Evolutionary conservation across 768 basidiomycete species (phyloP).

Genomic region (Termitomyces sp.): DNA sequence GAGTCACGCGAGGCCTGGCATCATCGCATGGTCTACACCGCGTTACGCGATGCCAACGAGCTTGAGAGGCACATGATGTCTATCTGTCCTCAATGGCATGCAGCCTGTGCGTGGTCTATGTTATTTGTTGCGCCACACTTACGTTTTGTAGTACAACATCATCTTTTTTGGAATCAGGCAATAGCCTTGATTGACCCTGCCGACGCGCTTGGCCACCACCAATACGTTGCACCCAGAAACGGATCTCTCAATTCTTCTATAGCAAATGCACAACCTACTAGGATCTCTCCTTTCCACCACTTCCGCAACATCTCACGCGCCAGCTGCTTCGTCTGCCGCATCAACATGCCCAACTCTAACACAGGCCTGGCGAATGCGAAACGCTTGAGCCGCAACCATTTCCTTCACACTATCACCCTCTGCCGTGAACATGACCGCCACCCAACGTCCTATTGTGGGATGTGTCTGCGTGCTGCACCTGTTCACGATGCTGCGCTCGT

Average conservation of each 20-base stretch:
- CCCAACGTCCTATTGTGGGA: constrained; percentile 49
- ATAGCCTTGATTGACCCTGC: constrained; percentile 56
- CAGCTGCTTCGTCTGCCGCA: constrained; percentile 64
- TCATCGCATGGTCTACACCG: constrained; percentile 53
- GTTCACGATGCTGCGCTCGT: constrained; percentile 25
- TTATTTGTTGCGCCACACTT: background rate
- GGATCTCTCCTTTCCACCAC: constrained; percentile 51
- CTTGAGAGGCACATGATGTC: constrained; percentile 56
- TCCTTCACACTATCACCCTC: constrained; percentile 41
- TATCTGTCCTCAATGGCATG: constrained; percentile 55
- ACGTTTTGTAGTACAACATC: constrained; percentile 50
- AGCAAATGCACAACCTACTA: constrained; percentile 26
- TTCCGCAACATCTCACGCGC: constrained; percentile 50
- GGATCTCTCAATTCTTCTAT: constrained; percentile 29
- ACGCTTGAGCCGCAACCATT: constrained; percentile 34
- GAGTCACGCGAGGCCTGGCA: constrained; percentile 54
- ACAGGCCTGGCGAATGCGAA: constrained; percentile 49
- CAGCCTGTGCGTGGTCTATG: constrained; percentile 44
- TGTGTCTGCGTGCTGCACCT: constrained; percentile 64
- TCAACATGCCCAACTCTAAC: constrained; percentile 51
- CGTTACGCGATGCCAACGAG: constrained; percentile 56
- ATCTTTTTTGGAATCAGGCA: constrained; percentile 68
- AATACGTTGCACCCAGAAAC: constrained; percentile 37
- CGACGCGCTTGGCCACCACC: constrained; percentile 46
- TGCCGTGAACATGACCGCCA: constrained; percentile 64